Base-by-base conservation (phyloP, 176 grass and related monocot species). In the Calamus simplicifolius region DNA sequence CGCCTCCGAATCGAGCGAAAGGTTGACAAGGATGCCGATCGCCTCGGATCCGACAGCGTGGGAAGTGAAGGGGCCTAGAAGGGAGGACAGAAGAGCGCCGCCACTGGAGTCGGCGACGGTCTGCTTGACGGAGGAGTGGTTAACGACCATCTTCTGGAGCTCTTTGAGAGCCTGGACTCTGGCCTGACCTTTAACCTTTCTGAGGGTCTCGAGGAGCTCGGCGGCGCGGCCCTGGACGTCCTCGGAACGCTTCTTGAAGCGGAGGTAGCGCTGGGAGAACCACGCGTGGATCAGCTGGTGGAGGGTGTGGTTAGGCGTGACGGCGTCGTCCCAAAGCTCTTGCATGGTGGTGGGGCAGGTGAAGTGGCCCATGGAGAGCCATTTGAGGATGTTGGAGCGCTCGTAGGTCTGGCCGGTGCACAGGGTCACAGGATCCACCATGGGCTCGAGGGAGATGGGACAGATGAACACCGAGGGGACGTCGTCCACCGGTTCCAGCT, bases 331-430 rank as follows among this genome's bases (percentile, higher is more conserved):
- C 93, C 93, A 98, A 54, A 98, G 77, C 67, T 98, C 93, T 69
- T 98, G 93, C 93, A 98, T 98, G 19, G 93, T 98, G 51, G 93
- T 98, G 0, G 93, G 93, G 78, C 93, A 98, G 62, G 87, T 98
- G 19, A 81, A 73, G 81, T 90, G 93, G 25, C 93, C 93, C 58
- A 98, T 69, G 16, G 87, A 72, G 0, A 98, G 68, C 93, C 93
- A 98, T 10, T 75, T 75, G 12, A 75, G 83, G 77, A 98, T 98
- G 78, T 92, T 83, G 59, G 51, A 66, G 55, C 93, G 81, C 81
- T 98, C 93, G 75, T 98, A 98, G 18, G 93, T 98, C 76, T 98
- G 93, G 3, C 93, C 93, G 31, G 93, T 98, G 87, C 88, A 88
- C 19, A 98, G 93, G 49, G 93, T 98, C 53, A 89, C 93, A 55